Conservation (phyloP, 257 asterid genomes). For the Schizonepeta tenuifolia region DNA sequence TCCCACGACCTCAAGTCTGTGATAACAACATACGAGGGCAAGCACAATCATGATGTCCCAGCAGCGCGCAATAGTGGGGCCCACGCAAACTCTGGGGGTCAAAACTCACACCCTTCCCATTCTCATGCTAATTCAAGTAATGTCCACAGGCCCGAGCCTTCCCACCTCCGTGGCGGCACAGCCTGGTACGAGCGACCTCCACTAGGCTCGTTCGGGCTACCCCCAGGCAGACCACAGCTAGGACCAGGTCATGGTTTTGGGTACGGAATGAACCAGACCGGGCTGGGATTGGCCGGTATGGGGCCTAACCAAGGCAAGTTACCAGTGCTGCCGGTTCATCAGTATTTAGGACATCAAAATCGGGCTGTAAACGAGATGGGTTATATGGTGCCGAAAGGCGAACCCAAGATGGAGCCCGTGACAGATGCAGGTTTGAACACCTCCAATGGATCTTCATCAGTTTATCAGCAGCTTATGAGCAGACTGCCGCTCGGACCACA, state of each 20-base stretch:
- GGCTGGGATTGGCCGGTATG: constrained; percentile 48
- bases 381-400: constrained; percentile 58
- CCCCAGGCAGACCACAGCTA: constrained; percentile 46
- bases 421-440: constrained; percentile 51
- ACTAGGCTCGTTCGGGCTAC: constrained; percentile 40
- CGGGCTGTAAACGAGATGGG: constrained; percentile 44
- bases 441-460: constrained; percentile 43
- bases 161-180: constrained; percentile 52
- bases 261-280: constrained; percentile 57
- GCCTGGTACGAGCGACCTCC: constrained; percentile 53
- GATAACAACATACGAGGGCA: constrained; percentile 88
- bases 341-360: constrained; percentile 49
- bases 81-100: constrained; percentile 45
- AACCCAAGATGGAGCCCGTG: constrained; percentile 57
- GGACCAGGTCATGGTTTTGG: constrained; percentile 55
- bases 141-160: constrained; percentile 54
- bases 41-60: constrained; percentile 90
- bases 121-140: constrained; percentile 40
- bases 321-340: constrained; percentile 43
- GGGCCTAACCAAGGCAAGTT: constrained; percentile 51
- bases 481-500: constrained; percentile 71
- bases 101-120: constrained; percentile 39
- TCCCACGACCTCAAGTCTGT: constrained; percentile 79
- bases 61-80: constrained; percentile 70
- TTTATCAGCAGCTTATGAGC: constrained; percentile 67